Percentiles rank a stretch among this genome's conserved stretches.
Conservation (phyloP, 169 alveolate species). For the Cryptosporidium bovis region DNA sequence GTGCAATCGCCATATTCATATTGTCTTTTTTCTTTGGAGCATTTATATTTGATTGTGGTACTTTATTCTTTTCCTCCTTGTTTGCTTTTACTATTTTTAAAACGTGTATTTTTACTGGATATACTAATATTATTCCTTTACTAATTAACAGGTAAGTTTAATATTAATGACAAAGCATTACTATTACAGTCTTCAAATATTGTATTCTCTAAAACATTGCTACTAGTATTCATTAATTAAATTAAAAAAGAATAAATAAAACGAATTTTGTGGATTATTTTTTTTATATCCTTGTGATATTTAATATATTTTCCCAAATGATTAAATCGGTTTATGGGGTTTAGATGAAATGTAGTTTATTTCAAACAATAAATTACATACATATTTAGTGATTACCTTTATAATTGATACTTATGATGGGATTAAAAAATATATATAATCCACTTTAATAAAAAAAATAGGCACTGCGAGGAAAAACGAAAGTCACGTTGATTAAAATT, state of each 20-base stretch:
- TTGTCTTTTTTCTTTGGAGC: constrained; percentile 58
- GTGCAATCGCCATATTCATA: constrained; percentile 2
- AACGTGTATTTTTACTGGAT: constrained; percentile 47
- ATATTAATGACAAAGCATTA: too few species aligned
- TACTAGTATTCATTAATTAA: too few species aligned
- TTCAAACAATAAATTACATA: not conserved
- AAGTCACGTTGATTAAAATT: too few species aligned
- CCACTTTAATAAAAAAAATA: not conserved
- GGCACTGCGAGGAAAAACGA: too few species aligned
- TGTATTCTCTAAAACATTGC: too few species aligned
- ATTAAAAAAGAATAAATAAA: not conserved
- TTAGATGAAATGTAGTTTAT: constrained; percentile 29
- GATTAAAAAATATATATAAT: not conserved
- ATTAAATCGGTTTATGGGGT: constrained; percentile 66
- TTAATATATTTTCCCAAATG: constrained; percentile 11
- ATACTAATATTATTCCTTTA: constrained; percentile 5
- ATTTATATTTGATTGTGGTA: constrained; percentile 24
- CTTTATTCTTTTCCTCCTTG: constrained; percentile 11
- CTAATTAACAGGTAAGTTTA: constrained; percentile 62
- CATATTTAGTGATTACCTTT: not conserved
- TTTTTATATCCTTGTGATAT: not conserved
- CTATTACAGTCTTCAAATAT: too few species aligned
- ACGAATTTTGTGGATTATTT: too few species aligned
- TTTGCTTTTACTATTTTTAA: constrained; percentile 32
- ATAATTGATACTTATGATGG: constrained; percentile 42